Conservation (phyloP, 257 asterid species). For the Paraleonurus japonicus region DNA sequence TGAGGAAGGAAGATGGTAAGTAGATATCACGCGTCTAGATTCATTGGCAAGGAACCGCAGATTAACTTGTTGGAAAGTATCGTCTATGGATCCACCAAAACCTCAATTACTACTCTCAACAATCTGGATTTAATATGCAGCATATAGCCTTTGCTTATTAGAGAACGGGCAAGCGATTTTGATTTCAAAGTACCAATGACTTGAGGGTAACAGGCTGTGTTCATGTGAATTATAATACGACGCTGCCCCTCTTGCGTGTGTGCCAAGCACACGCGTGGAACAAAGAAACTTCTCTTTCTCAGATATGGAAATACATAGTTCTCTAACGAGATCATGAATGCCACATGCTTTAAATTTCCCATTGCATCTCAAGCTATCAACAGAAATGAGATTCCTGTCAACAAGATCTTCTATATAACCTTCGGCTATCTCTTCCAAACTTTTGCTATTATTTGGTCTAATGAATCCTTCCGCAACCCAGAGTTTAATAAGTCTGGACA, state of each 20-base stretch:
- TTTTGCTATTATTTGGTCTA: neutral
- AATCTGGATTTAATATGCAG: neutral
- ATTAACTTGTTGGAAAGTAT: neutral
- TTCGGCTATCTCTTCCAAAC: neutral
- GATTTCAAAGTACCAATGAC: neutral
- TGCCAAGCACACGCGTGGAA: neutral
- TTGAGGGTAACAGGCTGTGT: neutral
- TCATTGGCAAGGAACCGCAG: neutral
- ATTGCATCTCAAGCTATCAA: neutral
- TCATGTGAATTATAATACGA: neutral
- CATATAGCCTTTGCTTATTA: neutral
- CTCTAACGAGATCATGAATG: slow-evolving; percentile 2
- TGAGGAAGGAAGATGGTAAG: neutral
- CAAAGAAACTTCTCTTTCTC: neutral
- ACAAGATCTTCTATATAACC: neutral
- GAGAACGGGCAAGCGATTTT: slow-evolving; percentile 4
- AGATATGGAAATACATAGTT: neutral
- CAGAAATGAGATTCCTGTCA: neutral
- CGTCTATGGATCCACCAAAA: neutral
- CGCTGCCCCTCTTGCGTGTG: neutral
- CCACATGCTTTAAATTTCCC: neutral
- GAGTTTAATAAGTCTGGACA: neutral
- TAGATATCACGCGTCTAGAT: neutral
- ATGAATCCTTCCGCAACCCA: neutral
- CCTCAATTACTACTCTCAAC: slow-evolving; percentile 1